phyloP scores from a whole-genome alignment of 352 stramenopile species.

The Phytophthora cactorum region DNA sequence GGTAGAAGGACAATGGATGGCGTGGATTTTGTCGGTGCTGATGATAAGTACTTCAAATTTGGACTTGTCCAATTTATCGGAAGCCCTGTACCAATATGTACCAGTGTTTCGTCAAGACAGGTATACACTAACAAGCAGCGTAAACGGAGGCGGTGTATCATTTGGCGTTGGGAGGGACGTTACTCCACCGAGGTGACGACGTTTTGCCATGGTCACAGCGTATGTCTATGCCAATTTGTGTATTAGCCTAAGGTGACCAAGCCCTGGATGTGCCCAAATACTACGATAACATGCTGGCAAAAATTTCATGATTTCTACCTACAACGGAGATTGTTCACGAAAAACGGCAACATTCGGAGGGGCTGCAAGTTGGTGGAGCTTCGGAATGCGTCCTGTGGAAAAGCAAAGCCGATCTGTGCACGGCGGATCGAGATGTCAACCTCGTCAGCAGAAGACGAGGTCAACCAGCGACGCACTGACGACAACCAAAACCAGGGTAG shows the following conservation, averaged over 20 bases:
- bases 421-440: not conserved
- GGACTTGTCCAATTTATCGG: not conserved
- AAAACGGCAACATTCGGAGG: not conserved
- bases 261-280: too few relatives aligned
- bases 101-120: not conserved
- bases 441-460: not conserved
- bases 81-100: not conserved
- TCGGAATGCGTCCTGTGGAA: not conserved
- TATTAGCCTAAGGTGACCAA: not conserved
- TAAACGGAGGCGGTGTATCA: not conserved
- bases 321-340: not conserved
- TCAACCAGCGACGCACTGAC: not conserved
- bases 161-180: not conserved
- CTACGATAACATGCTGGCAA: not conserved
- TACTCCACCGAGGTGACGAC: not conserved
- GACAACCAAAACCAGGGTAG: not conserved
- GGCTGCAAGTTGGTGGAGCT: not conserved
- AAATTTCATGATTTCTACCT: not conserved
- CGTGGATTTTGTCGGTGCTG: not conserved
- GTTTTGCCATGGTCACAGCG: not conserved
- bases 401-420: not conserved
- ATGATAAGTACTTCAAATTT: not conserved
- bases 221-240: not conserved
- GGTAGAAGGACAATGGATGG: not conserved
- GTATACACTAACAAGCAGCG: not conserved